These are phyloP conservation scores for Zygosaccharomyces sapae DNA, from an alignment of 1,139 yeast genomes.

Conservation along the genomic window DNA sequence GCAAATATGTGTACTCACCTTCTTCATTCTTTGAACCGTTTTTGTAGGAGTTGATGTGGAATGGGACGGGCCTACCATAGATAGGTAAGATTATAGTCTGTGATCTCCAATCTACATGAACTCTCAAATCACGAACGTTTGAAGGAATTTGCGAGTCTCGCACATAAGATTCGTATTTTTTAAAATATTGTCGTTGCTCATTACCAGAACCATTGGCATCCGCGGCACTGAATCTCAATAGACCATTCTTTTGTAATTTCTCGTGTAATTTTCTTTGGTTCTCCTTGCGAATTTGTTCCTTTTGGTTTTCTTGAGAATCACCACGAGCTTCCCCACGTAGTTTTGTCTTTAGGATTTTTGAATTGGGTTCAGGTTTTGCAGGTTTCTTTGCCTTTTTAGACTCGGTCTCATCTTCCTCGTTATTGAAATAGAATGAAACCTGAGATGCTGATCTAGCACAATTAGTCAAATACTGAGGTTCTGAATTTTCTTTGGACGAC, in stretches of 20 bases:
- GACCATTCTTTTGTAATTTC: conserved; percentile 80
- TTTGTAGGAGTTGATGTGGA: conserved; percentile 90
- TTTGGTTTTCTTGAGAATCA: conserved; percentile 62
- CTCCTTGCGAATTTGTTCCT: conserved; percentile 76
- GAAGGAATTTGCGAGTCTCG: conserved; percentile 88
- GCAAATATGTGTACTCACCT: conserved; percentile 86
- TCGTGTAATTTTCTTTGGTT: conserved; percentile 81
- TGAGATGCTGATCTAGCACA: conserved; percentile 71
- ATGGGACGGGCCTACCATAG: conserved; percentile 95
- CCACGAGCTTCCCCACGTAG: conserved; percentile 72
- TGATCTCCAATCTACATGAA: conserved; percentile 81
- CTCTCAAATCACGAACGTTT: conserved; percentile 74
- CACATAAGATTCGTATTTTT: conserved; percentile 88
- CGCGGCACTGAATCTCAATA: conserved; percentile 68
- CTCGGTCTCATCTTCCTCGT: conserved; percentile 47
- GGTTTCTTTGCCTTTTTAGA: conserved; percentile 22
- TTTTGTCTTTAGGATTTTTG: conserved; percentile 69
- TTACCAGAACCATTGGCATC: conserved; percentile 67
- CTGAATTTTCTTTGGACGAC: conserved; percentile 48
- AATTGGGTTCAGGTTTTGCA: conserved; percentile 33
- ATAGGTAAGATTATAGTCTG: conserved; percentile 90
- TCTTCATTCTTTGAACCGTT: conserved; percentile 95
- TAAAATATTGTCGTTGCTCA: conserved; percentile 65
- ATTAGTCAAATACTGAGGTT: conserved; percentile 65
- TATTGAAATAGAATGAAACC: conserved; percentile 80